Evolutionary conservation across 2,329 filamentous ascomycete genomes (phyloP).

Genomic region (Tolypocladium amazonense): DNA sequence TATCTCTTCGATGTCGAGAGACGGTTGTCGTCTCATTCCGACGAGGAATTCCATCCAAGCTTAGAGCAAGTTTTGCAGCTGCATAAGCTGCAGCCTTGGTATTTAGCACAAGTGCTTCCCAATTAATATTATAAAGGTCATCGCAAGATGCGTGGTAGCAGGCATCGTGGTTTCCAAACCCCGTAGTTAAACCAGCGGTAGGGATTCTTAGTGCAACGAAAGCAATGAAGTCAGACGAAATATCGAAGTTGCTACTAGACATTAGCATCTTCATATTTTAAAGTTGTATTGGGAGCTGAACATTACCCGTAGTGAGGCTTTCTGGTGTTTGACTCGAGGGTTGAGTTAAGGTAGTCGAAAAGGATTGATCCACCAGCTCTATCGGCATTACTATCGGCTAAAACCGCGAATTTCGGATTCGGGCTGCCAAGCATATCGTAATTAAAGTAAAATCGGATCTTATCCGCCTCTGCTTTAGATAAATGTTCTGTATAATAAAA

Average conservation of each 20-base stretch:
- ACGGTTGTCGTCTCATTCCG: slow-evolving; percentile 19
- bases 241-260: slow-evolving; percentile 16
- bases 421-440: slow-evolving; percentile 58
- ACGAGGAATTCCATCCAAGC: slow-evolving; percentile 21
- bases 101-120: slow-evolving; percentile 26
- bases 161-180: too few species aligned
- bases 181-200: too few species aligned
- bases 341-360: slow-evolving; percentile 16
- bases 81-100: slow-evolving; percentile 37
- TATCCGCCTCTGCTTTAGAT: slow-evolving; percentile 28
- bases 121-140: slow-evolving; percentile 27
- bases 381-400: slow-evolving; percentile 29
- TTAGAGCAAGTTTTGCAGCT: slow-evolving; percentile 30
- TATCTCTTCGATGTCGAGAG: slow-evolving; percentile 12
- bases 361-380: slow-evolving; percentile 8
- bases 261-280: background rate
- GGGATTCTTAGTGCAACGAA: slow-evolving; percentile 26
- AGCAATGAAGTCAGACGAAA: slow-evolving; percentile 25
- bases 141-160: slow-evolving; percentile 32
- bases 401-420: slow-evolving; percentile 26
- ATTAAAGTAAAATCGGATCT: slow-evolving; percentile 58
- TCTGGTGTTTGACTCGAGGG: slow-evolving; percentile 15
- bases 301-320: slow-evolving; percentile 15
- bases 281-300: background rate
- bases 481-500: slow-evolving; percentile 27